Base-by-base conservation (phyloP, 2,329 filamentous ascomycete genomes). In the Scopulariopsis brevicaulis region DNA sequence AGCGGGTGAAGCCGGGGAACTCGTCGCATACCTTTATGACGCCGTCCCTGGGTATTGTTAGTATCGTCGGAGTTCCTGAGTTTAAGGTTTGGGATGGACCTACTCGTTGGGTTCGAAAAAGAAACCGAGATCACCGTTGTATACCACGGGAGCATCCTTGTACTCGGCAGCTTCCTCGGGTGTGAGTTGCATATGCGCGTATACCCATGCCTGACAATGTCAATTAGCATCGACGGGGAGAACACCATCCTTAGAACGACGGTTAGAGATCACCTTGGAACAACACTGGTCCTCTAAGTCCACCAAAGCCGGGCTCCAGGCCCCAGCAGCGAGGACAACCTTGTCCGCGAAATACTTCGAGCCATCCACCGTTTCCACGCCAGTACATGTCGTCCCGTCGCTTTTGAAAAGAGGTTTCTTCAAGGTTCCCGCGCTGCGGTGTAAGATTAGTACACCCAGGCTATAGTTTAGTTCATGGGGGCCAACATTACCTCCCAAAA, bases 71-170 rank as follows among this genome's bases (percentile, higher is more conserved):
- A n/a, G 18, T 46, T 20, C 22, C 22, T 2, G 6, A n/a, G 18
- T 12, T n/a, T 34, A 12, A 6, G 11, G 34, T 20, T 18, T 4
- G 18, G 46, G 20, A 11, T n/a, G n/a, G 18, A 58, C 61, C 52
- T 64, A 69, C 65, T 73, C 72, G 55, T 73, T 71, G 1, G 73
- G 72, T 58, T 78, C 75, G 65, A 78, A 77, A 65, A 77, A 77
- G 66, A 78, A 78, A 1, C 76, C 76, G 34, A 72, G 66, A 5
- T 74, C 73, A 51, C 74, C 70, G 40, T 78, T 73, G 62, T 77
- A 77, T 1, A 78, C 66, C 0, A 77, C 74, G 0, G 75, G 75
- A 0, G 69, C 63, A 51, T 68, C 63, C 58, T 71, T 74, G 65
- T 75, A 77, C n/a, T 67, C 62, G 2, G 66, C 66, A 0, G 70